Evolutionary conservation across 2,329 filamentous ascomycete species (phyloP), one percentile per base, ranked within the genome.

Genomic region (Lithohypha guttulata): DNA sequence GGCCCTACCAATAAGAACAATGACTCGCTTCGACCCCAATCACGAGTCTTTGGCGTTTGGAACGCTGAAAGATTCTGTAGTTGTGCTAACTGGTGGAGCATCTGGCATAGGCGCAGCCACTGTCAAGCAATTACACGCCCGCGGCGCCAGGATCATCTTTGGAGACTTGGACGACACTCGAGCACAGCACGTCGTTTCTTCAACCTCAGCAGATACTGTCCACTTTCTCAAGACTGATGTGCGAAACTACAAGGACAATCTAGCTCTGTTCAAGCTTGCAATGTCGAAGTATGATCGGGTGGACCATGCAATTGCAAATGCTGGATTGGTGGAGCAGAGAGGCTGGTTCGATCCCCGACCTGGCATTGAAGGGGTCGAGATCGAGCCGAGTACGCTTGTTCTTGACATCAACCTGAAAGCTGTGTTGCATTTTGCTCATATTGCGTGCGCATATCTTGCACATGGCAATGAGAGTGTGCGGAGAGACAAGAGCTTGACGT

Each of bases 371-470:
- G 62, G 55, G 6, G 57, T 72, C 15, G 56, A 59, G 17, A 34
- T 26, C 4, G 48, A 50, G 21, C 43, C 45, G 6, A 9, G 30
- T 2, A 35, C 36, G 15, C 15, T 59, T 43, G 57, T 62, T 3
- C 50, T 71, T 7, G 61, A 69, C 25, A 61, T 71, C 39, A 70
- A 72, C 44, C 54, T 72, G 4, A 55, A 59, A 4, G 69, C 65
- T 6, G 61, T 61, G 2, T 47, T 71, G 15, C 63, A 64, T 30
- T 69, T 71, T 43, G 58, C 63, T 3, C 57, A 68, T 1, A 61
- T 73, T 9, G 70, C 69, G 1, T 56, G 63, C 13, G 68, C 66
- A 4, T 73, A 69, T 45, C 58, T 72, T 28, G 59, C 60, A 17
- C 61, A 70, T 51, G 57, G 58, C 42, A 45, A 54, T 23, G 25